phyloP scores from a whole-genome alignment of 768 basidiomycete species.

The Tulasnella calospora region DNA sequence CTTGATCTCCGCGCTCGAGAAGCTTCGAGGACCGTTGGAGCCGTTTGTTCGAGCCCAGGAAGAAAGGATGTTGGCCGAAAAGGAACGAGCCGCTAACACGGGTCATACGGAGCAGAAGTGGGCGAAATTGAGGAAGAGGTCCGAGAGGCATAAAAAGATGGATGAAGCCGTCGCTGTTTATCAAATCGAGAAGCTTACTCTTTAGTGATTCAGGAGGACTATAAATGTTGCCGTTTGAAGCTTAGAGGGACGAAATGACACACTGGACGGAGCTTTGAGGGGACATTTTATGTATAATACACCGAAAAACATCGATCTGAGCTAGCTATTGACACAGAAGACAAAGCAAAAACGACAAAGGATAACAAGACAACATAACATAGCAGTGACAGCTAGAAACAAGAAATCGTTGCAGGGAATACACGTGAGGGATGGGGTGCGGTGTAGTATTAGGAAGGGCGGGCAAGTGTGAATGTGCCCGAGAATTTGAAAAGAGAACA shows the following conservation, averaged over 20 bases:
- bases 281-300: not conserved
- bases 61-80: not conserved
- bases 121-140: not conserved
- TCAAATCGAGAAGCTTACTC: not conserved
- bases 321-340: not conserved
- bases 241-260: not conserved
- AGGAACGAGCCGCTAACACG: not conserved
- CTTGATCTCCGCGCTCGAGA: not conserved
- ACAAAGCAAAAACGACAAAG: not conserved
- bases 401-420: not conserved
- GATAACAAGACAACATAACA: not conserved
- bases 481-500: not conserved
- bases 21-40: conserved; percentile 14
- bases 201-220: not conserved
- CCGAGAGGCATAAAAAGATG: not conserved
- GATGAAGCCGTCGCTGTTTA: not conserved
- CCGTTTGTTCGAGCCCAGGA: not conserved
- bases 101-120: not conserved
- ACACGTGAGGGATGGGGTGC: not conserved
- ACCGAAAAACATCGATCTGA: not conserved
- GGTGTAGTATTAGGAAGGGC: not conserved
- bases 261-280: too few relatives aligned
- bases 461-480: not conserved
- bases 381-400: not conserved
- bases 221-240: not conserved